Base-by-base conservation (phyloP, 2,329 filamentous ascomycete species). In the Xenosphaeropsis pyriputrescens region DNA sequence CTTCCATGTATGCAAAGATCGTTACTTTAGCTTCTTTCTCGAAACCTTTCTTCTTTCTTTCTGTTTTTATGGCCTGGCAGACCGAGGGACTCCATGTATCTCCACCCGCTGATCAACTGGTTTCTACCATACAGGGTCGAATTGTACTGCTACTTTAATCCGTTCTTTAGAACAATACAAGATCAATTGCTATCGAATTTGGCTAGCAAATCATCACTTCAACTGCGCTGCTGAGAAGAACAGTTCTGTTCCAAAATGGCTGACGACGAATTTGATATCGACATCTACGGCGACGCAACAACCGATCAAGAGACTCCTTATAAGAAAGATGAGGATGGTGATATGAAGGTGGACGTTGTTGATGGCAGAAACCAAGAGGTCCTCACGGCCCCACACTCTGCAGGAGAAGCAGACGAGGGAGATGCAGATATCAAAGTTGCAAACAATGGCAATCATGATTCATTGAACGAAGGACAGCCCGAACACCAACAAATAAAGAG, bases 221-320 rank as follows among this genome's bases (percentile, higher is more conserved):
- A 26, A 26, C 22, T 26, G 22, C 8, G 22, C 22, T 26, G 22
- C 22, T 26, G 8, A 26, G 22, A 26, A 26, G 22, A 26, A 26
- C 22, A 26, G 22, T 26, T 26, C 22, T 26, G 22, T 26, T 9
- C 18, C 22, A 26, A 26, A 22, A 81, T 80, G 76, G 72, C 75
- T 48, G 76, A 43, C 50, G 75, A 79, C 51, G 75, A 79, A 50
- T 80, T 78, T 56, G 77, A 81, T 49, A 79, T 82, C 59, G 77
- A 82, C 48, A 76, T 81, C 50, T 82, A 81, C 52, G 76, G 74
- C 49, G 76, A 79, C 49, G 62, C 64, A 41, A 62, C 60, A 42
- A 59, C 61, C 40, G 64, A 70, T 17, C 59, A 65, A 41, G 57
- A 62, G 43, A 51, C 45, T 14, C 47, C 49, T 18, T 48, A 53